Evolutionary conservation across 768 basidiomycete genomes (phyloP).

Genomic region (Mycena alexandri): DNA sequence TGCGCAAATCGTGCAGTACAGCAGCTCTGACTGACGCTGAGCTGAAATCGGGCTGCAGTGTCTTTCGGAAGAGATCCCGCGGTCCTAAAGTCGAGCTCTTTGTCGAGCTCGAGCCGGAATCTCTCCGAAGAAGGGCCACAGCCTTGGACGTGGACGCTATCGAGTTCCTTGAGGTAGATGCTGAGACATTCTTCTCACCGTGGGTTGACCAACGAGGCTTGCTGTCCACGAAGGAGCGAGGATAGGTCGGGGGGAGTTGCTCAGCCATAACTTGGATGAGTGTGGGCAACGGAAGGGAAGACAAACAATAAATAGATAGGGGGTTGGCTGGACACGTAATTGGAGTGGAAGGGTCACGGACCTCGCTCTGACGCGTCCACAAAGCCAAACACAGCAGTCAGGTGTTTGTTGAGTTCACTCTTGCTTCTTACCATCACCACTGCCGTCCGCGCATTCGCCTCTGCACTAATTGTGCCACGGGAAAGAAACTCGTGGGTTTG

Average conservation of each 20-base stretch:
- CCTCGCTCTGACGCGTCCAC: neutral
- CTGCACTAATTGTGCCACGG: neutral
- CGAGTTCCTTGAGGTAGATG: no score
- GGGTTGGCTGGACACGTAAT: no score
- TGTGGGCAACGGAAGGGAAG: no score
- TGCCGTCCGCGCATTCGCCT: neutral
- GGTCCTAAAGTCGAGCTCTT: neutral
- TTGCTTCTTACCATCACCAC: slow-evolving; percentile 9
- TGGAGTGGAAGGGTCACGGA: no score
- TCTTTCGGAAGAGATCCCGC: slow-evolving; percentile 6
- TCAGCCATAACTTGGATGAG: no score
- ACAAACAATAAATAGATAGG: no score
- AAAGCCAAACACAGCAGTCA: neutral
- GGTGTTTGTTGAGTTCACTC: neutral
- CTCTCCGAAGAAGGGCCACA: neutral
- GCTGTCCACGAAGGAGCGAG: no score
- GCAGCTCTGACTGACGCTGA: neutral
- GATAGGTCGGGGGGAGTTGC: no score
- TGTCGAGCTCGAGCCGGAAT: neutral
- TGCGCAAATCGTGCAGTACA: slow-evolving; percentile 9
- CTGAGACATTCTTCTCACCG: no score
- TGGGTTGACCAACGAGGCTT: no score
- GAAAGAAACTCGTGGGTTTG: neutral
- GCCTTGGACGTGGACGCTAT: neutral
- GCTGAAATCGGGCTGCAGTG: neutral